These are phyloP conservation scores for Saccharomyces hybrid DNA, from an alignment of 1,139 yeast genomes.

Conservation along the genomic window DNA sequence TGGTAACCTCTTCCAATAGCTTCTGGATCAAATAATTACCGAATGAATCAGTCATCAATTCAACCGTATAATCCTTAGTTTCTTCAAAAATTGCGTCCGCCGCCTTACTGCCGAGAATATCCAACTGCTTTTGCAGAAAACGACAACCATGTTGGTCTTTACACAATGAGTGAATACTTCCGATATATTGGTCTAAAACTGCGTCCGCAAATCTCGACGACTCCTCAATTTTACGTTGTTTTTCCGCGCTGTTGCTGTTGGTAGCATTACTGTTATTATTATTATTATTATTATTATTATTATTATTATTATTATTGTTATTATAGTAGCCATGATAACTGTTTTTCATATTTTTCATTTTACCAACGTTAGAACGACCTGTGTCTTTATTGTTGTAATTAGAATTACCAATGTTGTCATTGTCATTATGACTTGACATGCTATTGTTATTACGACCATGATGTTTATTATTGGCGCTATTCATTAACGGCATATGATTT, in stretches of 20 bases:
- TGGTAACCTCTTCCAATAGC: constrained; percentile 64
- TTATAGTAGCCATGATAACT: constrained; percentile 4
- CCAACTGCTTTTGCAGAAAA: constrained; percentile 78
- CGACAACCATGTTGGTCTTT: constrained; percentile 97
- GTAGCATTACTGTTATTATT: constrained; percentile 11
- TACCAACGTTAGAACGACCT: constrained; percentile 9
- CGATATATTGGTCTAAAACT: constrained; percentile 58
- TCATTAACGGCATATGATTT: constrained; percentile 2
- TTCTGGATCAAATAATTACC: constrained; percentile 95
- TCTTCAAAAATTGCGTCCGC: constrained; percentile 64
- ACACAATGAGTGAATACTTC: constrained; percentile 69
- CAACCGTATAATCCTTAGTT: constrained; percentile 68
- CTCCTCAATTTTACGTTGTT: constrained; percentile 26
- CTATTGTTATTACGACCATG: constrained; percentile 15
- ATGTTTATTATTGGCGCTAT: constrained; percentile 3
- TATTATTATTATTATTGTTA: constrained; percentile 12
- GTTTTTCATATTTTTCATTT: constrained; percentile 7
- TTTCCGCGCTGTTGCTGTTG: constrained; percentile 13
- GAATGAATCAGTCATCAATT: constrained; percentile 91
- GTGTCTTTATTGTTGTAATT: constrained; percentile 4
- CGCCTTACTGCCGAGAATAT: constrained; percentile 39
- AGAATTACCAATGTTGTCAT: constrained; percentile 13
- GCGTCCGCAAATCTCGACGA: constrained; percentile 43
- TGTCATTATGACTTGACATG: constrained; percentile 16
- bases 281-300: constrained; percentile 12